Evolutionary conservation across 176 grass and related monocot genomes (phyloP).

Genomic region (Sorghum bicolor): Sorghum_bicolor_NCBIv3 NC_012870.2:66874501-66875000

Average conservation of each 20-base stretch:
- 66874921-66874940: neutral
- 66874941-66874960: neutral
- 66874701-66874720: neutral
- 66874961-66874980: constrained; percentile 8
- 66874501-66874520: neutral
- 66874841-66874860: neutral
- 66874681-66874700: neutral
- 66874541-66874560: neutral
- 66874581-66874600: neutral
- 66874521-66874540: neutral
- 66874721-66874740: neutral
- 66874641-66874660: neutral
- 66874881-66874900: neutral
- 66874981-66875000: neutral
- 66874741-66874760: no score
- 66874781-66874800: no score
- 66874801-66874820: no score
- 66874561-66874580: neutral
- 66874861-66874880: neutral
- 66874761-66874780: no score
- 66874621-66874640: neutral
- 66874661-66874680: neutral
- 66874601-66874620: neutral
- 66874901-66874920: neutral
- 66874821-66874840: no score